Base-by-base conservation (phyloP, 169 alveolate species). In the Plasmodium reichenowi region DNA sequence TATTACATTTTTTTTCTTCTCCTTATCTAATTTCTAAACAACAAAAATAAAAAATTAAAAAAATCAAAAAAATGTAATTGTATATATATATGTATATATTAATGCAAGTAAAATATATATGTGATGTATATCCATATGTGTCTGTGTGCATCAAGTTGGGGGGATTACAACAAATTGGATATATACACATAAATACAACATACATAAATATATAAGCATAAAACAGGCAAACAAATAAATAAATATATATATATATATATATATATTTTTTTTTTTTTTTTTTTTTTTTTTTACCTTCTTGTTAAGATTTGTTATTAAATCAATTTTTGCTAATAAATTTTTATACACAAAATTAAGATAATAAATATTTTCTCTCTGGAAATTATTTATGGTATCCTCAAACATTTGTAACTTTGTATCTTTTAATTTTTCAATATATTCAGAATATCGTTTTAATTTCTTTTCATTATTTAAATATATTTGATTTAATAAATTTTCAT, bases 311-410 rank as follows among this genome's bases (percentile, higher is more conserved):
- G 78, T 78, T 13, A 78, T 50, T 38, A 78, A 32, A 70, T 78
- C 89, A 66, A 78, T 78, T 60, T 66, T 78, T 38, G 89, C 32
- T 13, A 78, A 76, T 2, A 78, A 38, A 20, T 78, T 78, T 32
- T 64, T 78, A 45, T 78, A 78, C 22, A 78, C 68, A 32, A 78
- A 78, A 15, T 78, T 50, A 15, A 67, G 66, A 38, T 78, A 78
- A 47, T 64, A 78, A 43, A 64, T 78, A 64, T 78, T 78, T 15
- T 78, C 89, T 56, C 68, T 63, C 38, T 78, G 89, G 17, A 78
- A 59, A 13, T 78, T 78, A 24, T 64, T 64, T 50, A 78, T 50
- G 2, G 76, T 78, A 32, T 78, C 67, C 50, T 78, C 66, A 78
- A 78, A 78, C 70, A 78, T 59, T 26, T 78, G 17, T 3, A 78